phyloP scores from a whole-genome alignment of 2,329 filamentous ascomycete genomes.

The Aspergillus novoparasiticus region DNA sequence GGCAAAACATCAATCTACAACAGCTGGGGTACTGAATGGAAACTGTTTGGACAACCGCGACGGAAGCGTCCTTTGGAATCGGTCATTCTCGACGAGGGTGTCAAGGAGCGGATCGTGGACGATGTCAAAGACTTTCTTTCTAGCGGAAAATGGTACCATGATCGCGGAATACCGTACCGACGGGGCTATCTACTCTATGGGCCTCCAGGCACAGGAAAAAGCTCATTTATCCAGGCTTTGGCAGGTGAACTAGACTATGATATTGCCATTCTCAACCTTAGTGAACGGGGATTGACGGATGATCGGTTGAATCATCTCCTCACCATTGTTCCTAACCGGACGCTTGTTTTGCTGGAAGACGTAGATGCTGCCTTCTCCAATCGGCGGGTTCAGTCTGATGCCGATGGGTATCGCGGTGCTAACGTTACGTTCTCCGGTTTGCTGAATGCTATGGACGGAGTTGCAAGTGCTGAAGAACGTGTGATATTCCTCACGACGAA shows the following conservation, averaged over 20 bases:
- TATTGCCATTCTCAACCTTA: slow-evolving; percentile 89
- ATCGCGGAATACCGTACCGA: slow-evolving; percentile 91
- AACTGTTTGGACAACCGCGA: slow-evolving; percentile 78
- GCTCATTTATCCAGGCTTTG: slow-evolving; percentile 91
- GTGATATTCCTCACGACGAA: slow-evolving; percentile 95
- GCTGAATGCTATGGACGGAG: slow-evolving; percentile 81
- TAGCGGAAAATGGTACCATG: slow-evolving; percentile 84
- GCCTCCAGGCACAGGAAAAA: slow-evolving; percentile 89
- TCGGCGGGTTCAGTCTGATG: slow-evolving; percentile 68
- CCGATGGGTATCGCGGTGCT: slow-evolving; percentile 81
- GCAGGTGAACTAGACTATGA: slow-evolving; percentile 91
- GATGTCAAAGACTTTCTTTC: slow-evolving; percentile 82
- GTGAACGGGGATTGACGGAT: slow-evolving; percentile 85
- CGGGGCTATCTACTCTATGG: slow-evolving; percentile 87
- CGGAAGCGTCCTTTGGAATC: slow-evolving; percentile 85
- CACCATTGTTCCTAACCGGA: slow-evolving; percentile 80
- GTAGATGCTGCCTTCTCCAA: slow-evolving; percentile 90
- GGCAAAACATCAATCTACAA: slow-evolving; percentile 94
- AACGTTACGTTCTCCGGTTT: slow-evolving; percentile 94
- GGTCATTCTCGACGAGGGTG: slow-evolving; percentile 80
- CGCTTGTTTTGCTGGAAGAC: slow-evolving; percentile 82
- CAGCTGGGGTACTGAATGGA: slow-evolving; percentile 81
- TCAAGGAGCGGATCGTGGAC: slow-evolving; percentile 77
- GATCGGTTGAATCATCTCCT: slow-evolving; percentile 84
- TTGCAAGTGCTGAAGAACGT: slow-evolving; percentile 92